phyloP scores from a whole-genome alignment of 148 eudicot species.

The Chenopodium album region DNA sequence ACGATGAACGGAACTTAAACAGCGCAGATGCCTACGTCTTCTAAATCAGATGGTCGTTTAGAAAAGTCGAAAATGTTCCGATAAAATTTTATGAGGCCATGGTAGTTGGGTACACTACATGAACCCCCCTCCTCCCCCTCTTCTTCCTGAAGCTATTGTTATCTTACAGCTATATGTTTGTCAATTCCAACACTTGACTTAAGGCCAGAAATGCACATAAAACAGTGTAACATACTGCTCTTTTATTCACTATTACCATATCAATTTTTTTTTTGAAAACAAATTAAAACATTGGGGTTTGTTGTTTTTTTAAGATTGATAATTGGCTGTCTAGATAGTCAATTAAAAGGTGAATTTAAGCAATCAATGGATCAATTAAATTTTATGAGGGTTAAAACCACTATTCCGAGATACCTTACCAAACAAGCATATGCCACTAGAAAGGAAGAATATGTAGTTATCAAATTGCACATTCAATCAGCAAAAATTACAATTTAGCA shows the following conservation, averaged over 20 bases:
- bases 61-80: neutral
- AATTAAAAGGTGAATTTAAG: neutral
- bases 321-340: neutral
- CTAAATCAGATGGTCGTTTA: neutral
- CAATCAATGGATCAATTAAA: neutral
- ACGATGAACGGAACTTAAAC: neutral
- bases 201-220: neutral
- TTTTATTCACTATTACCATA: neutral
- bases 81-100: neutral
- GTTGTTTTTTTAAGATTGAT: neutral
- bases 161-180: neutral
- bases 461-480: neutral
- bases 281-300: neutral
- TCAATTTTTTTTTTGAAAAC: too few relatives aligned
- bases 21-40: neutral
- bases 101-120: too few relatives aligned
- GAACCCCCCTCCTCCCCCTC: too few relatives aligned
- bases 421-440: neutral
- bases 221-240: neutral
- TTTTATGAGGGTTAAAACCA: neutral
- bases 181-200: neutral
- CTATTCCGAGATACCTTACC: neutral
- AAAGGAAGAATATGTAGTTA: neutral
- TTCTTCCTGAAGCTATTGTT: neutral
- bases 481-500: neutral